These are phyloP conservation scores for Geopyxis carbonaria DNA, from an alignment of 495 filamentous ascomycete genomes.

Conservation along the genomic window DNA sequence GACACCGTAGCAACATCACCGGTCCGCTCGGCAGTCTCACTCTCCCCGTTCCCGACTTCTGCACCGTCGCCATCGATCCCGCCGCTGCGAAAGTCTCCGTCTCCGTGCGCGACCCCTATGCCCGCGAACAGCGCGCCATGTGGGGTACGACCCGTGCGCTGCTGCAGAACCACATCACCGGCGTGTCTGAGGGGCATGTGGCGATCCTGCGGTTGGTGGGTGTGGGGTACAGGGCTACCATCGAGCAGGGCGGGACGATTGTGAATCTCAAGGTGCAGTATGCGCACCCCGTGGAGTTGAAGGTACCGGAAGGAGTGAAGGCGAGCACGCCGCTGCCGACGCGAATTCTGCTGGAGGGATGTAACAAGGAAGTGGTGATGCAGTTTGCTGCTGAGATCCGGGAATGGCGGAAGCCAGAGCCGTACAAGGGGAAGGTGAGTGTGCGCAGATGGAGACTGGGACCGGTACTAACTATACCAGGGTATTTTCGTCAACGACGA, in stretches of 20 bases:
- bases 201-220: constrained; percentile 86
- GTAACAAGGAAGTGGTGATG: constrained; percentile 69
- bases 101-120: constrained; percentile 42
- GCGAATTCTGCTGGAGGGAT: constrained; percentile 73
- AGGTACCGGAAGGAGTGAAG: constrained; percentile 63
- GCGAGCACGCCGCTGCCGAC: constrained; percentile 89
- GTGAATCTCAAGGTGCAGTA: constrained; percentile 88
- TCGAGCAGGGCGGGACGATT: constrained; percentile 50
- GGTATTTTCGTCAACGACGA: constrained; percentile 95
- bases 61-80: constrained; percentile 43
- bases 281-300: constrained; percentile 82
- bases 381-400: constrained; percentile 78
- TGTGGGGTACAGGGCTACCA: constrained; percentile 80
- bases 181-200: constrained; percentile 90
- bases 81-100: constrained; percentile 43
- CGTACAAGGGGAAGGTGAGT: constrained; percentile 63
- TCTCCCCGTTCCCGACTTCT: constrained; percentile 51
- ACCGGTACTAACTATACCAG: no score
- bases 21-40: constrained; percentile 32
- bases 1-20: constrained; percentile 16
- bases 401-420: constrained; percentile 79
- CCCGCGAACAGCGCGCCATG: constrained; percentile 77
- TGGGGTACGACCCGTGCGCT: constrained; percentile 90
- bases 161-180: constrained; percentile 73
- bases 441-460: not conserved